These are phyloP conservation scores for Luzula sylvatica DNA, from an alignment of 176 grass and related monocot species.

Conservation along the genomic window DNA sequence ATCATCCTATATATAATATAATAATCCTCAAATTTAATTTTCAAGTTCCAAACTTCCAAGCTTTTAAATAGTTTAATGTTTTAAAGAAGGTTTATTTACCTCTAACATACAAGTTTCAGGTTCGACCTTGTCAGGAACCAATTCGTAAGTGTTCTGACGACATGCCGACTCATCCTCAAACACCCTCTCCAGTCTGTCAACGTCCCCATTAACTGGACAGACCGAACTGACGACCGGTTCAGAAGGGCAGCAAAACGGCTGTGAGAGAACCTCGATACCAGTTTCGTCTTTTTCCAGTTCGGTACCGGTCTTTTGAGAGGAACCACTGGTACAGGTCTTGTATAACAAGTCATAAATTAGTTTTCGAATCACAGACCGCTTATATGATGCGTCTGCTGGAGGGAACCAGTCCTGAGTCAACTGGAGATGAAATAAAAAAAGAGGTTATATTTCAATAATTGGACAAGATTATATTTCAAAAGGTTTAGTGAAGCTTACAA, in stretches of 20 bases:
- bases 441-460: constrained; percentile 6
- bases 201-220: constrained; percentile 18
- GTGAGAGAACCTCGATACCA: constrained; percentile 31
- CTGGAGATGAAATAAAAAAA: constrained; percentile 36
- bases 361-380: constrained; percentile 63
- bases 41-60: too few species aligned
- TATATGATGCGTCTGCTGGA: constrained; percentile 80
- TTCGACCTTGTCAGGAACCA: constrained; percentile 7
- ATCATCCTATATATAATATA: constrained; percentile 1
- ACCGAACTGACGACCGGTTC: constrained; percentile 20
- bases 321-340: constrained; percentile 26
- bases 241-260: constrained; percentile 23
- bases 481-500: constrained; percentile 70
- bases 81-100: constrained; percentile 2
- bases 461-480: background rate
- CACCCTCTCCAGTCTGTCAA: constrained; percentile 10
- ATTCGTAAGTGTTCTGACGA: constrained; percentile 6
- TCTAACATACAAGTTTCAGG: constrained; percentile 16
- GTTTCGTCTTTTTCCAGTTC: constrained; percentile 35
- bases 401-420: constrained; percentile 75
- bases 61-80: too few species aligned
- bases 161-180: constrained; percentile 24
- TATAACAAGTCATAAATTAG: constrained; percentile 53
- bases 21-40: too few species aligned
- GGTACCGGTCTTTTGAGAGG: background rate